phyloP scores from a whole-genome alignment of 371 early-diverging fungal species.

The Apophysomyces ossiformis region DNA sequence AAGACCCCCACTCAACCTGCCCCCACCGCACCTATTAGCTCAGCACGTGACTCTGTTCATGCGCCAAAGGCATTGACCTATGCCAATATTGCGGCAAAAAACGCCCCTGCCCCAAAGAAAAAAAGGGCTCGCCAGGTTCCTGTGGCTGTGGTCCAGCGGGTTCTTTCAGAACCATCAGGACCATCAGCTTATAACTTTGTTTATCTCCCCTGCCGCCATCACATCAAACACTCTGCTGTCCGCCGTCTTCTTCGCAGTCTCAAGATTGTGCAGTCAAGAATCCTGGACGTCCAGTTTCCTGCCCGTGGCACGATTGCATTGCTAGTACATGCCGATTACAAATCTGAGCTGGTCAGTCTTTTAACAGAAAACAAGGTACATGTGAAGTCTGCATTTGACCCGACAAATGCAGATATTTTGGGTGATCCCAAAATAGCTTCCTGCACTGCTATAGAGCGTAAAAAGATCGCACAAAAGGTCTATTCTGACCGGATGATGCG shows the following conservation, averaged over 20 bases:
- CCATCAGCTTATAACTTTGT: too few relatives aligned
- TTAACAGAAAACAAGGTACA: background rate
- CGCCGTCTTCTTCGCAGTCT: background rate
- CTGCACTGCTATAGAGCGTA: background rate
- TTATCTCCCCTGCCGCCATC: too few relatives aligned
- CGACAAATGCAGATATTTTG: background rate
- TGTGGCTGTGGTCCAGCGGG: too few relatives aligned
- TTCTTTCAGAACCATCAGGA: too few relatives aligned
- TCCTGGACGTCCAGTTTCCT: slow-evolving; percentile 20
- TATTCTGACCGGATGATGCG: background rate
- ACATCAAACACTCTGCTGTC: too few relatives aligned
- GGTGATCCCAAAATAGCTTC: slow-evolving; percentile 9
- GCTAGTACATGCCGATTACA: slow-evolving; percentile 5
- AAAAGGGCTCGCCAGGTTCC: too few relatives aligned
- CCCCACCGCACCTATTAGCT: too few relatives aligned
- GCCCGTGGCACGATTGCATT: slow-evolving; percentile 7
- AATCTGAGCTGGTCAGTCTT: background rate
- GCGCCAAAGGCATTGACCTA: too few relatives aligned
- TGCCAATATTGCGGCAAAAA: too few relatives aligned
- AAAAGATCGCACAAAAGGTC: background rate
- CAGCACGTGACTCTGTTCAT: too few relatives aligned
- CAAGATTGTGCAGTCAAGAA: background rate
- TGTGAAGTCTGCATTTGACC: slow-evolving; percentile 1
- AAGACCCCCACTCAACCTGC: too few relatives aligned
- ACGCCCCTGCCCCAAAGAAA: too few relatives aligned